A percentile compares a stretch with the other conserved stretches of the same genome.
These are phyloP conservation scores for Coniochaeta ligniaria DNA, from an alignment of 2,329 filamentous ascomycete genomes.

Conservation along the genomic window DNA sequence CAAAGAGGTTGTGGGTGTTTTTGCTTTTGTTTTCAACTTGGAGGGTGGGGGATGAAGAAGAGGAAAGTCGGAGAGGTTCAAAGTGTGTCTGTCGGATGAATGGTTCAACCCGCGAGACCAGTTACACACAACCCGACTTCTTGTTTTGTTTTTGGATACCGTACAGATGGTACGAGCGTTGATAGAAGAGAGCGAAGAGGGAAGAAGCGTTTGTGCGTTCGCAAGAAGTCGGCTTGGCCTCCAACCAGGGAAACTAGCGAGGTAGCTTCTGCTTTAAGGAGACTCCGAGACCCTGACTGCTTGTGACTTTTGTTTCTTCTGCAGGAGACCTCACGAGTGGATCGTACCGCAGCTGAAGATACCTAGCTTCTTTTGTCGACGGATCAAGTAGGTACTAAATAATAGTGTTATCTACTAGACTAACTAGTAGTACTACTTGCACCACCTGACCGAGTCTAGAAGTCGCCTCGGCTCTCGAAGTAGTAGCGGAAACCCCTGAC, in stretches of 20 bases:
- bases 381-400: background rate
- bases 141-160: no score
- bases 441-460: background rate
- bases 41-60: no score
- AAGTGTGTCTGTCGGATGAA: no score
- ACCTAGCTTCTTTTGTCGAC: background rate
- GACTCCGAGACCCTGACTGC: background rate
- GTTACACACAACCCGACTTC: no score
- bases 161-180: no score
- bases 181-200: background rate
- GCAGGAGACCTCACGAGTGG: background rate
- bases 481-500: background rate
- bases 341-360: background rate
- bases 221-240: background rate
- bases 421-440: no score
- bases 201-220: background rate
- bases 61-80: no score
- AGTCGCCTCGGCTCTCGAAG: background rate
- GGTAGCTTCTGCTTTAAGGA: background rate
- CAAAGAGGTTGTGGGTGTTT: no score
- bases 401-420: background rate
- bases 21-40: no score
- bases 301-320: background rate
- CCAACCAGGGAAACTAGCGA: background rate
- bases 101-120: no score